Evolutionary conservation across 805 yeast genomes (phyloP).

Genomic region (Candida odintsovae): DNA sequence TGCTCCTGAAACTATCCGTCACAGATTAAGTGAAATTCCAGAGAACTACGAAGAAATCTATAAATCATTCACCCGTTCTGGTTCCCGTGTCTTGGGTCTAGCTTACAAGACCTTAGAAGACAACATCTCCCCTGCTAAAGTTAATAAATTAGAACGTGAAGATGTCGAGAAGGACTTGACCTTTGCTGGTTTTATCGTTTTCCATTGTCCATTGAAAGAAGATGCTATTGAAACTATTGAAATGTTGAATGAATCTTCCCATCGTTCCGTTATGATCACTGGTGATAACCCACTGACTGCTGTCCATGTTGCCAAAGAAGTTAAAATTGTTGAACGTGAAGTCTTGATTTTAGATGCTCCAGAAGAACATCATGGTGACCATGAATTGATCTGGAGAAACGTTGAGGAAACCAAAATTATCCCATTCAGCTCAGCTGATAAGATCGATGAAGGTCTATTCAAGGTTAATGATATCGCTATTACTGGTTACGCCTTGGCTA

Average conservation of each 20-base stretch:
- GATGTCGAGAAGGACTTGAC: constrained; percentile 65
- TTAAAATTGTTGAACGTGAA: constrained; percentile 77
- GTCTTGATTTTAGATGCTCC: constrained; percentile 84
- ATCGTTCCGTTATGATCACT: constrained; percentile 95
- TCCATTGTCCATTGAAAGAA: constrained; percentile 93
- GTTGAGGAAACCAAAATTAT: constrained; percentile 69
- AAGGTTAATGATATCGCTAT: constrained; percentile 78
- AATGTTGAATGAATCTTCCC: constrained; percentile 93
- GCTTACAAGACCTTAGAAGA: constrained; percentile 72
- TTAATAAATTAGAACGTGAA: constrained; percentile 64
- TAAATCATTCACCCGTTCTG: constrained; percentile 89
- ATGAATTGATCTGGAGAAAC: constrained; percentile 75
- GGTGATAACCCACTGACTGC: constrained; percentile 99
- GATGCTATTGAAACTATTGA: constrained; percentile 88
- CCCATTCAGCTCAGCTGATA: constrained; percentile 57
- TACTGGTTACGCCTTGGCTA: constrained; percentile 83
- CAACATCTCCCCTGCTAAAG: constrained; percentile 39
- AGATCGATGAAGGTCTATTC: constrained; percentile 52
- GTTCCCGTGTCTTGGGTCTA: constrained; percentile 94
- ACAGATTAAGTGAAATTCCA: constrained; percentile 69
- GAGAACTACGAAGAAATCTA: constrained; percentile 75
- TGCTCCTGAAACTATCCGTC: constrained; percentile 93
- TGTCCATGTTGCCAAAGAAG: constrained; percentile 94
- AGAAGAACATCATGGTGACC: constrained; percentile 55
- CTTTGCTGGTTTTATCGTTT: constrained; percentile 91